Evolutionary conservation across 805 yeast species (phyloP).

Genomic region (Candida lessepsii): DNA sequence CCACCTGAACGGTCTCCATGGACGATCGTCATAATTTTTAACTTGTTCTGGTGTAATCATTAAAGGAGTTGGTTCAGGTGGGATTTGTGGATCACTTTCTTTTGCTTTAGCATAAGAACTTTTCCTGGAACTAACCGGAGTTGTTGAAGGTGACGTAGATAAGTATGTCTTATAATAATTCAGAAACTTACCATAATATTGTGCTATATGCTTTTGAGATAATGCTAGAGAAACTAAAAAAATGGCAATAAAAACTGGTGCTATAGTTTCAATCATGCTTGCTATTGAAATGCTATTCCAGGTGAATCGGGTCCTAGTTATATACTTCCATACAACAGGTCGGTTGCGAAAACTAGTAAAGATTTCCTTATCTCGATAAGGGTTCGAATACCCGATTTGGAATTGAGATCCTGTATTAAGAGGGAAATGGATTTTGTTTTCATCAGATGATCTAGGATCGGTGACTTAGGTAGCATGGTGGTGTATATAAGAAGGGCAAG

Average conservation of each 20-base stretch:
- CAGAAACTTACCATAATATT: conserved; percentile 2
- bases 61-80: conserved; percentile 44
- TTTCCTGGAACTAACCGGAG: conserved; percentile 15
- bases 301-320: not conserved
- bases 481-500: too few relatives aligned
- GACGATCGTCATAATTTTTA: conserved; percentile 64
- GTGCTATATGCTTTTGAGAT: conserved; percentile 17
- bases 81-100: conserved; percentile 12
- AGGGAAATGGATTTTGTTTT: too few relatives aligned
- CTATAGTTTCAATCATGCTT: too few relatives aligned
- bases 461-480: too few relatives aligned
- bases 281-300: too few relatives aligned
- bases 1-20: conserved; percentile 81
- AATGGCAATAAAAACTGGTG: not conserved
- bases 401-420: not conserved
- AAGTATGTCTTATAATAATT: conserved; percentile 11
- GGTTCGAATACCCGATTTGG: conserved; percentile 1
- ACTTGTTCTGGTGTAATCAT: conserved; percentile 68
- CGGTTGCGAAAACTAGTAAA: conserved; percentile 6
- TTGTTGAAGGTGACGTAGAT: conserved; percentile 11
- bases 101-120: conserved; percentile 13
- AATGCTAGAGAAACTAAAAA: conserved; percentile 13
- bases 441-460: too few relatives aligned
- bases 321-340: not conserved
- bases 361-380: conserved; percentile 1